phyloP scores from a whole-genome alignment of 495 filamentous ascomycete species.

The Xanthoparmelia taractica region DNA sequence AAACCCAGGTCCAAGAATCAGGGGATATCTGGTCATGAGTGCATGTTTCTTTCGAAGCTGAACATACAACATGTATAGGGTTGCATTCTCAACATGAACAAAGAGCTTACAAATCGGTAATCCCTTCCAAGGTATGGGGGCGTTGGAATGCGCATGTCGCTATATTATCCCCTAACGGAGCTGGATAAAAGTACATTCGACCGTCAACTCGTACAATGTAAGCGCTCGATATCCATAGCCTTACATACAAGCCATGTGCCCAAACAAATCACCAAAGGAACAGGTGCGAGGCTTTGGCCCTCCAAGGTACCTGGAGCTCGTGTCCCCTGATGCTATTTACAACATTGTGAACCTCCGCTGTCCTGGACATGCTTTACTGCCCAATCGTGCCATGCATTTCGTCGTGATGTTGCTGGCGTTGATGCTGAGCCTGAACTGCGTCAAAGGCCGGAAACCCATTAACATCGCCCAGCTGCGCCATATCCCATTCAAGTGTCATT shows the following conservation, averaged over 20 bases:
- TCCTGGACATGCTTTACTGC: background rate
- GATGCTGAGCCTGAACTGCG: background rate
- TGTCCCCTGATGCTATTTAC: background rate
- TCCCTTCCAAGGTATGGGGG: background rate
- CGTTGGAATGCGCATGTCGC: background rate
- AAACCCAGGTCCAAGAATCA: no score
- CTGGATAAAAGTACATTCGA: background rate
- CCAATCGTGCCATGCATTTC: background rate
- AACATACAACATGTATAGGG: no score
- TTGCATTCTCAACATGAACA: background rate
- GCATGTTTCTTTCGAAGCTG: no score
- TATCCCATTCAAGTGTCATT: slow-evolving; percentile 97
- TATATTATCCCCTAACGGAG: background rate
- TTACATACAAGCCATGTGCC: background rate
- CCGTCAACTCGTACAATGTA: background rate
- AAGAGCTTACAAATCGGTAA: background rate
- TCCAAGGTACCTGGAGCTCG: background rate
- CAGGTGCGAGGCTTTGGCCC: background rate
- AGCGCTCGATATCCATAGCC: background rate
- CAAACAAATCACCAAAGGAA: background rate
- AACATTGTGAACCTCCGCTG: background rate
- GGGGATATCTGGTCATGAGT: no score
- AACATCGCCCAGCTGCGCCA: slow-evolving; percentile 72
- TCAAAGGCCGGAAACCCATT: slow-evolving; percentile 16
- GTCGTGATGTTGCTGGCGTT: background rate